Base-by-base conservation (phyloP, 305 asterid genomes). In the Fraxinus albicans region DNA sequence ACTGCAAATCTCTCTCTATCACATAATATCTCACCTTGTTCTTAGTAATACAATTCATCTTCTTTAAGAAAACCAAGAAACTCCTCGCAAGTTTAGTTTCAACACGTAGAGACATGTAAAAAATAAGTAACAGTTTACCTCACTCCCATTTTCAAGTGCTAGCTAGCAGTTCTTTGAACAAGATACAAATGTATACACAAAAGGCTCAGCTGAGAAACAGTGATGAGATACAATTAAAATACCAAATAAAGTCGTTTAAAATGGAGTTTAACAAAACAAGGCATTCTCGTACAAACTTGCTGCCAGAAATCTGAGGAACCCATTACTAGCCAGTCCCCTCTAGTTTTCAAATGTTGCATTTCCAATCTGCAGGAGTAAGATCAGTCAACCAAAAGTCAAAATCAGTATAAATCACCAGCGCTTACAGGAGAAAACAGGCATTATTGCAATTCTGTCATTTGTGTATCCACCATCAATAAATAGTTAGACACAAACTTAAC, bases 281-380 rank as follows among this genome's bases (percentile, higher is more conserved):
- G 74, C 74, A 15, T 27, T 67, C 36, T 67, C 60, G 79, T 81
- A 79, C 4, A 15, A 80, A 85, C 73, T 34, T 13, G 44, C 70
- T 33, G 74, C 79, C 72, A 77, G 67, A 65, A 40, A 23, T 55
- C 67, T 1, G 38, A 73, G 29, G 29, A 35, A 85, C 78, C 31
- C 77, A 40, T 35, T 13, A 72, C 84, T 67, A 79, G 74, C 80
- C 34, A 86, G 80, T 42, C 83, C 77, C 70, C 82, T 25, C 77
- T 6, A 10, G 29, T 23, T 73, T 44, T 60, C 44, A 82, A 73
- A 35, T 65, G 40, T 36, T 72, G 73, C 60, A 34, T n/a, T 19
- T 79, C 47, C 77, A 31, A 17, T 84, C 91, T 83, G 86, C 83
- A 83, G 83, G 47, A 47, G 63, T 79, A 58, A 78, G 79, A 84